phyloP scores from a whole-genome alignment of 164 flowering plant genomes.

The Tetrastigma voinierianum region DNA sequence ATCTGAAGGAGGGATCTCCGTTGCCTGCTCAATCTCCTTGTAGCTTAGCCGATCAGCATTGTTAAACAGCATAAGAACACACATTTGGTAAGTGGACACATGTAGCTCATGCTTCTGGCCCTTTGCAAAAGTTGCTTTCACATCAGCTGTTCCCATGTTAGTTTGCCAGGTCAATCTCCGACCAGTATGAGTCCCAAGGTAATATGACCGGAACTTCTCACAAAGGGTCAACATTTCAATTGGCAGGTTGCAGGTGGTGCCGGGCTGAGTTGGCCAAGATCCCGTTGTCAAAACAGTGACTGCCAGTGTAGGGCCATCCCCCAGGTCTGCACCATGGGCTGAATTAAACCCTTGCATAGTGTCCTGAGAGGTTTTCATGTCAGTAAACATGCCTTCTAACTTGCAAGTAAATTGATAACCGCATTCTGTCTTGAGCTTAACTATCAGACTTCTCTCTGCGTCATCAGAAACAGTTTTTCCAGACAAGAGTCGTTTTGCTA shows the following conservation, averaged over 20 bases:
- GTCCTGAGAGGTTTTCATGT: conserved; percentile 88
- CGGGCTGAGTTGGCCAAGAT: conserved; percentile 56
- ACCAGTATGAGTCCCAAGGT: conserved; percentile 57
- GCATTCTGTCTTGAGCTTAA: conserved; percentile 56
- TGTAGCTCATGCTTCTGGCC: conserved; percentile 92
- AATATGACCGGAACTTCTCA: conserved; percentile 44
- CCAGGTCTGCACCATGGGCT: conserved; percentile 49
- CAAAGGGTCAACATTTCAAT: conserved; percentile 45
- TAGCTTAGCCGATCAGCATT: conserved; percentile 41
- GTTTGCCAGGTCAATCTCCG: conserved; percentile 56
- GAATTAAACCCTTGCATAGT: conserved; percentile 46
- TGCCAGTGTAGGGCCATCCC: conserved; percentile 58
- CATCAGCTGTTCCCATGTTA: conserved; percentile 53
- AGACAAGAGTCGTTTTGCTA: conserved; percentile 47
- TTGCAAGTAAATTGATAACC: conserved; percentile 54
- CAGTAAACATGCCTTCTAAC: conserved; percentile 59
- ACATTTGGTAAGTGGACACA: conserved; percentile 80
- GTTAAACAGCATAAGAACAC: conserved; percentile 50
- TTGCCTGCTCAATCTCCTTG: conserved; percentile 48
- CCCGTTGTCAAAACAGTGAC: conserved; percentile 55
- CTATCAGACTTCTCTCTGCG: conserved; percentile 52
- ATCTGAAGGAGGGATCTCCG: conserved; percentile 44
- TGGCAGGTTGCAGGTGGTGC: conserved; percentile 70
- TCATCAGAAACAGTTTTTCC: conserved; percentile 53
- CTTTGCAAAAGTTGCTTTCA: conserved; percentile 53